These are phyloP conservation scores for Apophysomyces elegans DNA, from an alignment of 371 early-diverging fungal species.

Conservation along the genomic window DNA sequence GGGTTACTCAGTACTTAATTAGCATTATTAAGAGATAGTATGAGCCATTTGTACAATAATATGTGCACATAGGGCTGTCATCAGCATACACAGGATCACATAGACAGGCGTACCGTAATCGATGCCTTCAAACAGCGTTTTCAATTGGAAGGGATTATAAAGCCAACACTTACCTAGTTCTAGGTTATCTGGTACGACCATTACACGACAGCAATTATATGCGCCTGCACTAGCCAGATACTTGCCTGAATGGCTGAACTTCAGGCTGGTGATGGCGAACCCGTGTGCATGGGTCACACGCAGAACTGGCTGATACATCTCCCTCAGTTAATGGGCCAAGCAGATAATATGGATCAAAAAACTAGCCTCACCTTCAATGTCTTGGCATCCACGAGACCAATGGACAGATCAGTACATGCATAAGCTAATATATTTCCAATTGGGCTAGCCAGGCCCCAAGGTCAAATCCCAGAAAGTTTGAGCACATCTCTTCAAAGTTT, in stretches of 20 bases:
- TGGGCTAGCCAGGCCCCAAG: slow-evolving; percentile 28
- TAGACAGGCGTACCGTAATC: slow-evolving; percentile 14
- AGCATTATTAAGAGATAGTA: neutral
- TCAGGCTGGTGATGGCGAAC: slow-evolving; percentile 58
- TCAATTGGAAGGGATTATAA: neutral
- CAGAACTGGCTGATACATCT: slow-evolving; percentile 30
- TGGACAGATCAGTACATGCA: slow-evolving; percentile 58
- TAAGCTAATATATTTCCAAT: slow-evolving; percentile 63
- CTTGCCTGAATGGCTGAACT: slow-evolving; percentile 50
- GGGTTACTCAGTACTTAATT: neutral
- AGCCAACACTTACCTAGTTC: slow-evolving; percentile 12
- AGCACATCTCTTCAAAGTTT: slow-evolving; percentile 1
- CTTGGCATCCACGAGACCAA: slow-evolving; percentile 61
- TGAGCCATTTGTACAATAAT: slow-evolving; percentile 28
- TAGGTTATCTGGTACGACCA: slow-evolving; percentile 46
- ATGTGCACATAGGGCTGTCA: slow-evolving; percentile 30
- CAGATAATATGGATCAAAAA: slow-evolving; percentile 1
- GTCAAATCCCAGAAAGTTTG: too few species aligned
- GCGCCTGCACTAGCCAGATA: slow-evolving; percentile 62
- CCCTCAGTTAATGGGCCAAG: slow-evolving; percentile 7
- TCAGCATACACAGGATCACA: slow-evolving; percentile 21
- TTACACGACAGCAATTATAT: slow-evolving; percentile 55
- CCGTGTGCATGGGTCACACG: slow-evolving; percentile 51
- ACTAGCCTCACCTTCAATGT: slow-evolving; percentile 49
- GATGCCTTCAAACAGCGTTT: neutral